A percentile compares a stretch with the other conserved stretches of the same genome.
Evolutionary conservation across 768 basidiomycete species (phyloP).

Genomic region (Collybiopsis confluens): DNA sequence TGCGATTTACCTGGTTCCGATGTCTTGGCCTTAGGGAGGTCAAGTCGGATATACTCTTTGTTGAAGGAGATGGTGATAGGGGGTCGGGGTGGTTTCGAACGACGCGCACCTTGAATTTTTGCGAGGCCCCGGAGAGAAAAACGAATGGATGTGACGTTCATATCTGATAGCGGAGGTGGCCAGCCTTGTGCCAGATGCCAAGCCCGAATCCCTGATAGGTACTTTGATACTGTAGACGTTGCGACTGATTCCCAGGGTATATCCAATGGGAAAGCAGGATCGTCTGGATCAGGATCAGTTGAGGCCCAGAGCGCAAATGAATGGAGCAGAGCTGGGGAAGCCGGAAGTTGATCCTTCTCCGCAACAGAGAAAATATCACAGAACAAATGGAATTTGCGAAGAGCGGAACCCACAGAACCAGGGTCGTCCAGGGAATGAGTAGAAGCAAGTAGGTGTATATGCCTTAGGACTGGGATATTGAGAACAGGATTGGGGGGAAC

Average conservation of each 20-base stretch:
- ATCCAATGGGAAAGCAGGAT: slow-evolving; percentile 3
- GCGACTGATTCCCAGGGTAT: slow-evolving; percentile 27
- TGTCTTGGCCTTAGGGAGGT: too few relatives aligned
- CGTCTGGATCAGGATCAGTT: too few relatives aligned
- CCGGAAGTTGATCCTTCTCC: slow-evolving; percentile 20
- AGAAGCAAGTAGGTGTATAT: slow-evolving; percentile 16
- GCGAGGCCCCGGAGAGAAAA: slow-evolving; percentile 27
- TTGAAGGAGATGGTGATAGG: slow-evolving; percentile 28
- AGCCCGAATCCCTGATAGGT: slow-evolving; percentile 30
- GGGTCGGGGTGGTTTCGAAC: slow-evolving; percentile 20
- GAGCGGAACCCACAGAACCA: slow-evolving; percentile 10
- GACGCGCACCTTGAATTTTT: slow-evolving; percentile 13
- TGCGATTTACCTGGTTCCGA: too few relatives aligned
- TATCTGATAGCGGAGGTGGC: slow-evolving; percentile 25
- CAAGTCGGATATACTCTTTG: slow-evolving; percentile 18
- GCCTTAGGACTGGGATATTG: slow-evolving; percentile 15
- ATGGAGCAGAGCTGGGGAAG: slow-evolving; percentile 24
- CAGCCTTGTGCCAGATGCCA: slow-evolving; percentile 37
- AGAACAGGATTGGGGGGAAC: slow-evolving; percentile 18
- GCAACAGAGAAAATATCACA: too few relatives aligned
- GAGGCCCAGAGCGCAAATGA: slow-evolving; percentile 34
- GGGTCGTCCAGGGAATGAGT: slow-evolving; percentile 18
- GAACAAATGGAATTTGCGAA: slow-evolving; percentile 28
- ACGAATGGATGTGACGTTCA: slow-evolving; percentile 15
- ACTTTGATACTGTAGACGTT: too few relatives aligned